Evolutionary conservation across 768 basidiomycete species (phyloP).

Genomic region (Boletellus emodensis): DNA sequence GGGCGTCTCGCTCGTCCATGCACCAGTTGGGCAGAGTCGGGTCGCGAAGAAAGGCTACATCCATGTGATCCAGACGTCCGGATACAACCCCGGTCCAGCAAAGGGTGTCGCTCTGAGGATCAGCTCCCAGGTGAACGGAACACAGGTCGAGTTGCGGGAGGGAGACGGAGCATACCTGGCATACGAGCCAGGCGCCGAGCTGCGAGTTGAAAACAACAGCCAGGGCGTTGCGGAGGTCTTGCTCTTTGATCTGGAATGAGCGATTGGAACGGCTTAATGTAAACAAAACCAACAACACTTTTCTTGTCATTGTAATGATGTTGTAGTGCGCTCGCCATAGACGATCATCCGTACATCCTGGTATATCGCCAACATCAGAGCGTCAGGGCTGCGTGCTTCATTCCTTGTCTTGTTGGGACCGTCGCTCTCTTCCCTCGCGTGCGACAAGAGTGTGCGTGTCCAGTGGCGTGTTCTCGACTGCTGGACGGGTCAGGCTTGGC

Average conservation of each 20-base stretch:
- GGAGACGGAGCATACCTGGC: constrained; percentile 84
- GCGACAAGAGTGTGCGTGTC: background rate
- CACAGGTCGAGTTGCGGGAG: constrained; percentile 61
- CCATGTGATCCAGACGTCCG: constrained; percentile 82
- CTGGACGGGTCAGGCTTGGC: background rate
- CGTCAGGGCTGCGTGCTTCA: background rate
- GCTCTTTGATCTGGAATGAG: constrained; percentile 72
- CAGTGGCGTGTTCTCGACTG: background rate
- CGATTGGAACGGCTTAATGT: background rate
- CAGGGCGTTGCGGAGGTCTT: constrained; percentile 67
- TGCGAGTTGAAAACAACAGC: constrained; percentile 61
- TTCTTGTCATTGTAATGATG: constrained; percentile 1
- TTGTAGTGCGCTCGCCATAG: background rate
- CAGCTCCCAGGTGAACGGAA: constrained; percentile 34
- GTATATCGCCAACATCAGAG: too few relatives aligned
- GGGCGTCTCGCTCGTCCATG: constrained; percentile 49
- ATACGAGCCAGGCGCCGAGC: constrained; percentile 33
- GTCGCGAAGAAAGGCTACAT: constrained; percentile 63
- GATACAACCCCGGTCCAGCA: constrained; percentile 61
- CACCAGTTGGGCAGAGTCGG: constrained; percentile 37
- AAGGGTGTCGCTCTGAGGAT: constrained; percentile 59
- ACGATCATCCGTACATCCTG: background rate
- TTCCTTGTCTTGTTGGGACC: too few relatives aligned
- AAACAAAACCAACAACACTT: too few relatives aligned
- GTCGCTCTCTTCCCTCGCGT: background rate